Percentiles rank a stretch among this genome's conserved stretches.
phyloP scores from a whole-genome alignment of 2,329 filamentous ascomycete species.

The Mollisia scopiformis region DNA sequence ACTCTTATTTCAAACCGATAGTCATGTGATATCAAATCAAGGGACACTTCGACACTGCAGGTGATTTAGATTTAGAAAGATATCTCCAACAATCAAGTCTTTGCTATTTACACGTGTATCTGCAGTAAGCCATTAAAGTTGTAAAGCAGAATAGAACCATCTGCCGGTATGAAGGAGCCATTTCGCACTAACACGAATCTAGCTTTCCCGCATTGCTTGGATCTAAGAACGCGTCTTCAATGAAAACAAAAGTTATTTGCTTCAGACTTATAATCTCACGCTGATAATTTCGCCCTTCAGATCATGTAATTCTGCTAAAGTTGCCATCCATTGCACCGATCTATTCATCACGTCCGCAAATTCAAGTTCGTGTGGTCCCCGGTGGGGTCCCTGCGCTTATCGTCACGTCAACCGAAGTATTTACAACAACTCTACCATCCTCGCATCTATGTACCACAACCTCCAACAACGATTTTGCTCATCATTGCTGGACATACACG shows the following conservation, averaged over 20 bases:
- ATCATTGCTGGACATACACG: conserved; percentile 26
- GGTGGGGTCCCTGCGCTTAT: conserved; percentile 8
- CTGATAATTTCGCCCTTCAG: too few relatives aligned
- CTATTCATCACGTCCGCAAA: background rate
- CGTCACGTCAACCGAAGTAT: conserved; percentile 18
- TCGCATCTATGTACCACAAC: conserved; percentile 32
- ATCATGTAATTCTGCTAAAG: background rate
- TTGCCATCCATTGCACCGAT: background rate
- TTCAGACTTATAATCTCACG: too few relatives aligned
- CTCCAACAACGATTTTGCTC: conserved; percentile 28
- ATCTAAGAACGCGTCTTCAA: background rate
- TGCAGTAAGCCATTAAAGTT: too few relatives aligned
- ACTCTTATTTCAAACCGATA: too few relatives aligned
- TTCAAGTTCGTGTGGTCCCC: conserved; percentile 2
- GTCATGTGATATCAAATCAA: too few relatives aligned
- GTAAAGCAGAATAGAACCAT: too few relatives aligned
- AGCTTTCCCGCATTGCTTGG: background rate
- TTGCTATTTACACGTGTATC: too few relatives aligned
- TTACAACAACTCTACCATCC: conserved; percentile 9
- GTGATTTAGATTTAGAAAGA: too few relatives aligned
- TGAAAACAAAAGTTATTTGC: background rate
- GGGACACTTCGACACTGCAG: too few relatives aligned
- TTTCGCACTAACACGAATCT: background rate
- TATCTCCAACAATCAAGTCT: too few relatives aligned
- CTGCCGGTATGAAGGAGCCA: too few relatives aligned